phyloP scores from a whole-genome alignment of 1,139 yeast genomes.

The Pichia sp. region DNA sequence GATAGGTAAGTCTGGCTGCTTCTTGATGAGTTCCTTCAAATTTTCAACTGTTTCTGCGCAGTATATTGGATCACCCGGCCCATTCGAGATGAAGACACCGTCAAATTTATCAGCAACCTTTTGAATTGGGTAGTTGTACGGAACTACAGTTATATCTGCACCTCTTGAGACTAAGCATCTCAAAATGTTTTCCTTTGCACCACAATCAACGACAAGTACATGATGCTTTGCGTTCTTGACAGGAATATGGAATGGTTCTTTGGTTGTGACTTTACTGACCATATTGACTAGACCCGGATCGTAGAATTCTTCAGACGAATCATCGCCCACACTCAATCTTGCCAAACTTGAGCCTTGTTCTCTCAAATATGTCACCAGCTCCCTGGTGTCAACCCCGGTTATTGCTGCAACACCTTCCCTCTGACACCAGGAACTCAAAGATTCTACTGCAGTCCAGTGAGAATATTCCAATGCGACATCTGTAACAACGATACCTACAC shows the following conservation, averaged over 20 bases:
- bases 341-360: slow-evolving; percentile 95
- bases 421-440: slow-evolving; percentile 91
- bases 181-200: slow-evolving; percentile 94
- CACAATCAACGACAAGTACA: slow-evolving; percentile 93
- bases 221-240: slow-evolving; percentile 67
- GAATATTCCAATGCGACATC: slow-evolving; percentile 93
- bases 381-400: slow-evolving; percentile 95
- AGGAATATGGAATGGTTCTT: slow-evolving; percentile 85
- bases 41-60: slow-evolving; percentile 76
- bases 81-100: slow-evolving; percentile 91
- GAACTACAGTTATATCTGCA: slow-evolving; percentile 93
- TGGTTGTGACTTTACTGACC: slow-evolving; percentile 92
- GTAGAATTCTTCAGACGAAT: slow-evolving; percentile 80
- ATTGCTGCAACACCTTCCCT: slow-evolving; percentile 96
- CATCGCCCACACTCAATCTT: slow-evolving; percentile 83
- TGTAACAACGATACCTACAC: slow-evolving; percentile 93
- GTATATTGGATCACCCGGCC: slow-evolving; percentile 98
- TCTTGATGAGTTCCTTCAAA: slow-evolving; percentile 67
- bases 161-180: slow-evolving; percentile 93
- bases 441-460: slow-evolving; percentile 98
- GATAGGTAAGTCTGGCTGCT: slow-evolving; percentile 67
- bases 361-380: slow-evolving; percentile 85
- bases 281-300: slow-evolving; percentile 91
- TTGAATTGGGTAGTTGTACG: slow-evolving; percentile 89
- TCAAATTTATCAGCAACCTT: slow-evolving; percentile 89